Percentiles rank a stretch among this genome's conserved stretches.
Evolutionary conservation across 306 rosid genomes (phyloP).

Genomic region (Cucurbita argyrosperma): DNA sequence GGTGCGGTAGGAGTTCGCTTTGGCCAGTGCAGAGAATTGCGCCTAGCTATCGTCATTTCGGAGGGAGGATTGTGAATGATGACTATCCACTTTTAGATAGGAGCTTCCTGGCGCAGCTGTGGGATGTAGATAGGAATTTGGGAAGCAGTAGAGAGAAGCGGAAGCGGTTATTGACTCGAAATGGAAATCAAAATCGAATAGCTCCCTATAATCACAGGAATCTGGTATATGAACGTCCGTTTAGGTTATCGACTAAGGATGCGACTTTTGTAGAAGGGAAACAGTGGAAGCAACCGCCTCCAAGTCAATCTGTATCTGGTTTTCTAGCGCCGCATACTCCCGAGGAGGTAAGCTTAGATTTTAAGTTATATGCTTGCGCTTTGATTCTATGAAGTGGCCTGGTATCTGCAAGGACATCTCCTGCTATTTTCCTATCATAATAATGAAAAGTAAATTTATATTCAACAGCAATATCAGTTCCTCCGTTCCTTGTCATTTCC

Average conservation of each 20-base stretch:
- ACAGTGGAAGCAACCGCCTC: slow-evolving; percentile 48
- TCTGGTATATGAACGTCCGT: background rate
- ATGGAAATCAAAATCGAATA: slow-evolving; percentile 6
- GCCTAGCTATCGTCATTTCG: slow-evolving; percentile 24
- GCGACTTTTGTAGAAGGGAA: slow-evolving; percentile 19
- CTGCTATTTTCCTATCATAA: background rate
- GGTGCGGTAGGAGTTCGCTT: background rate
- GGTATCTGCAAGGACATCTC: background rate
- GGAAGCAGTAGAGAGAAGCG: slow-evolving; percentile 8
- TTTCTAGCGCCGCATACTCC: slow-evolving; percentile 41
- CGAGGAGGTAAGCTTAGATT: slow-evolving; percentile 34
- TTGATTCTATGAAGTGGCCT: background rate
- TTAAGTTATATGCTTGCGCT: background rate
- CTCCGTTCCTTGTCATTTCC: background rate
- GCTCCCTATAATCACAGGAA: background rate
- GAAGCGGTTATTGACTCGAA: slow-evolving; percentile 5
- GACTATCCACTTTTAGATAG: slow-evolving; percentile 25
- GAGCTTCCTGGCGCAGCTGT: slow-evolving; percentile 40
- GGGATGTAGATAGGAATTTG: slow-evolving; percentile 45
- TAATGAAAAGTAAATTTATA: background rate
- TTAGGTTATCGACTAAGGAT: slow-evolving; percentile 20
- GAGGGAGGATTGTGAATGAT: slow-evolving; percentile 10
- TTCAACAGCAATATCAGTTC: background rate
- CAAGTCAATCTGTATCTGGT: slow-evolving; percentile 47
- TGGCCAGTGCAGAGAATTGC: background rate